Evolutionary conservation across 441 rosid genomes (phyloP).

Genomic region (Gossypium schwendimanii): DNA sequence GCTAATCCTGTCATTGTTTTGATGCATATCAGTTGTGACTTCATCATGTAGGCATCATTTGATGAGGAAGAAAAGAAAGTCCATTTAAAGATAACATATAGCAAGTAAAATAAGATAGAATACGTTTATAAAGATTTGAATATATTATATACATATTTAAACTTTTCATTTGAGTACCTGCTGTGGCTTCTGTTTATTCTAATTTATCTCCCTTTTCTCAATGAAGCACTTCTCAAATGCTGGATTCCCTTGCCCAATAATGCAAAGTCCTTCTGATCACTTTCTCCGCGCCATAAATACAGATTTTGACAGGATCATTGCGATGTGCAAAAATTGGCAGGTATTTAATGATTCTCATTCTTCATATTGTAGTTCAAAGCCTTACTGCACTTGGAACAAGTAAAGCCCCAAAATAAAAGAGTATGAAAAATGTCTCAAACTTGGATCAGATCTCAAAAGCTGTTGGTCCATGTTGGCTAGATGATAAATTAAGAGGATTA

Average conservation of each 20-base stretch:
- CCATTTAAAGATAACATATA: background rate
- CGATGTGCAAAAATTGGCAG: constrained; percentile 99
- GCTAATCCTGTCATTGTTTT: constrained; percentile 2
- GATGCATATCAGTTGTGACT: background rate
- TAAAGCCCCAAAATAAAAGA: background rate
- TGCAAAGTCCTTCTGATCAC: constrained; percentile 99
- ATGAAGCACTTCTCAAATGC: constrained; percentile 97
- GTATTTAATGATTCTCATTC: constrained; percentile 29
- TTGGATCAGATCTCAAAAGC: background rate
- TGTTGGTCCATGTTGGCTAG: background rate
- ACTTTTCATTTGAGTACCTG: constrained; percentile 1
- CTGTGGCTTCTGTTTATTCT: constrained; percentile 19
- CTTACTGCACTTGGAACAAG: background rate
- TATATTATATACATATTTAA: background rate
- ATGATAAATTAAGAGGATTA: background rate
- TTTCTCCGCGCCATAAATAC: constrained; percentile 95
- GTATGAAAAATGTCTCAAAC: background rate
- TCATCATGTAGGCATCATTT: background rate
- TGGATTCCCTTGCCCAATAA: constrained; percentile 99
- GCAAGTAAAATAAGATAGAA: background rate
- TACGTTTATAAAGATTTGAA: background rate
- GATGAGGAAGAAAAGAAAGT: background rate
- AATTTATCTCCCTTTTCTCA: constrained; percentile 21
- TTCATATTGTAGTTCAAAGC: background rate
- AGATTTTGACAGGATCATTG: constrained; percentile 94